Evolutionary conservation across 352 stramenopile species (phyloP), one percentile per base, ranked within the genome.

Genomic region (Phytophthora tentaculata): DNA sequence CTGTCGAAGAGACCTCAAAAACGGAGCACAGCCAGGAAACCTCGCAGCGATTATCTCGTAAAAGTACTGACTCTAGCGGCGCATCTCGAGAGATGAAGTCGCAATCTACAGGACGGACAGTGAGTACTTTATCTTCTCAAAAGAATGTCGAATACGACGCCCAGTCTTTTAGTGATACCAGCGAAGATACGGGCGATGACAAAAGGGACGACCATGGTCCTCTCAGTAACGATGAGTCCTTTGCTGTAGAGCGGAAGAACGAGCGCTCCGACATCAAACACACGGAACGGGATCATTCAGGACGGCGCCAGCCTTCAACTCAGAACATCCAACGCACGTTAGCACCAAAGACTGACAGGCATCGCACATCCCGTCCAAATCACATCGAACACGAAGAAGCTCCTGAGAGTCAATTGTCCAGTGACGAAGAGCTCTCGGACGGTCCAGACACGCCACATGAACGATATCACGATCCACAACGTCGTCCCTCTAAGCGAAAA

Each of bases 401-500:
- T 17, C 24, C 23, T 44, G 12, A 43, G 28, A 20, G 29, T 47
- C 20, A 44, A n/a, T 8, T 51, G 9, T 49, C 8, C 32, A 68
- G 56, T 32, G 70, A 71, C 3, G 55, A 71, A 39, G 53, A 68
- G 0, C 45, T 60, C 8, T 69, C 67, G 8, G 61, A 59, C 17
- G 61, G 64, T 7, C 60, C 60, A 6, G 66, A 73, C n/a, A 58
- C 39, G 0, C 29, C 61, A 35, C 24, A 49, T 17, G 44, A 61
- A 45, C 64, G 22, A 32, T 35, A 29, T 4, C 44, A 47, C 14
- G 41, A 61, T 16, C 17, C 14, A 43, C 41, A n/a, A 22, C 41
- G 3, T 24, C 41, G 14, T n/a, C 2, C n/a, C 9, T 56, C 49
- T 10, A 1, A 19, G 9, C 22, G 47, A 37, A 22, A 53, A 32